phyloP scores from a whole-genome alignment of 2,329 filamentous ascomycete species.

The Diaporthe ilicicola region DNA sequence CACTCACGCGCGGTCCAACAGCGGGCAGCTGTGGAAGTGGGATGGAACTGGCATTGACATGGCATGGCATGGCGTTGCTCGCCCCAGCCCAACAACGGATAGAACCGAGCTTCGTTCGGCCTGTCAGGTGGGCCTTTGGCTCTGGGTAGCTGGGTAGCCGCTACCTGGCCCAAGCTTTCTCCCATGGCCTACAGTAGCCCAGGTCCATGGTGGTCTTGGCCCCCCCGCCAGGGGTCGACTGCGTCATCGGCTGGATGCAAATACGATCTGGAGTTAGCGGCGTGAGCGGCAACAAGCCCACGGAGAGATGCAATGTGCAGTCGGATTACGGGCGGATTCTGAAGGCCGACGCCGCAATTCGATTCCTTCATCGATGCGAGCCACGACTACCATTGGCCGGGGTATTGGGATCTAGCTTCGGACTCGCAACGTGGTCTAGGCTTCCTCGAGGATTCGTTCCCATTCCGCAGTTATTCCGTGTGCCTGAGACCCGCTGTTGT shows the following conservation, averaged over 20 bases:
- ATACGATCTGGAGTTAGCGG: conserved; percentile 20
- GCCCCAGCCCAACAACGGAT: conserved; percentile 7
- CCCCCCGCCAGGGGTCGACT: background rate
- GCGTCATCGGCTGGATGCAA: conserved; percentile 6
- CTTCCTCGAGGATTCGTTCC: background rate
- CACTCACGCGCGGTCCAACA: background rate
- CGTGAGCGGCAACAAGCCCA: conserved; percentile 8
- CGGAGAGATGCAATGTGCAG: background rate
- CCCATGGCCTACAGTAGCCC: background rate
- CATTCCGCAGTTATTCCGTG: conserved; percentile 7
- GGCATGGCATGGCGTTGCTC: background rate
- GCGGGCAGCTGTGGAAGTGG: background rate
- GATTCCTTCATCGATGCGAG: background rate
- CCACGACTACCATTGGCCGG: background rate
- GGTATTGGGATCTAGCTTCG: background rate
- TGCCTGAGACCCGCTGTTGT: background rate
- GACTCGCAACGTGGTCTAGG: background rate
- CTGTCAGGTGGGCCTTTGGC: conserved; percentile 15
- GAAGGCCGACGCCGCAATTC: conserved; percentile 6
- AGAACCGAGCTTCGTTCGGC: conserved; percentile 9
- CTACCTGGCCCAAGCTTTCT: background rate
- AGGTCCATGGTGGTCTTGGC: background rate
- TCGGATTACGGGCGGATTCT: conserved; percentile 15
- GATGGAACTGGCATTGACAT: background rate
- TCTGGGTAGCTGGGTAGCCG: background rate